Conservation (phyloP, 148 eudicot species). For the Camellia lanceoleosa region DNA sequence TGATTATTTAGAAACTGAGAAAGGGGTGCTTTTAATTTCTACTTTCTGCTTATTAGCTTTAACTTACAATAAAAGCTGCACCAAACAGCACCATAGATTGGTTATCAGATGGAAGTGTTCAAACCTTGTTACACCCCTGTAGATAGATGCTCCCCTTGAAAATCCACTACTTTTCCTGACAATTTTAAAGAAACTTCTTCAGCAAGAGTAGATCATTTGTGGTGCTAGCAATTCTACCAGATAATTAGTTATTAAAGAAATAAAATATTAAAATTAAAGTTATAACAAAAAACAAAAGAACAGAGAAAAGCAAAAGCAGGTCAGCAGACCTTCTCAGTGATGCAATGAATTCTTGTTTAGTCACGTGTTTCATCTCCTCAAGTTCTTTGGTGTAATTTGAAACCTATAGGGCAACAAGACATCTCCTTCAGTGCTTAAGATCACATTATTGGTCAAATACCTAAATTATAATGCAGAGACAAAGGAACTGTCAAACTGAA, state of each 20-base stretch:
- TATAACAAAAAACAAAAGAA: background rate
- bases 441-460: background rate
- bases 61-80: too few relatives aligned
- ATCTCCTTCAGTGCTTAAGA: background rate
- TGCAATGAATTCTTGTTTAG: conserved; percentile 96
- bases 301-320: too few relatives aligned
- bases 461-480: background rate
- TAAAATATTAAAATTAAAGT: background rate
- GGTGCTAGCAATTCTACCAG: background rate
- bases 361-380: conserved; percentile 84
- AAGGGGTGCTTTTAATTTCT: too few relatives aligned
- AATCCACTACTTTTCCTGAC: conserved; percentile 97
- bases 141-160: conserved; percentile 97
- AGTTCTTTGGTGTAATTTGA: conserved; percentile 64
- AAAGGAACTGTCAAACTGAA: background rate
- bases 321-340: conserved; percentile 72
- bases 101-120: background rate
- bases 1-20: too few relatives aligned
- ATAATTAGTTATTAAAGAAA: too few relatives aligned
- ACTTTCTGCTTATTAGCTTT: too few relatives aligned
- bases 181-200: background rate
- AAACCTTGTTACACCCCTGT: conserved; percentile 90
- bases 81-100: too few relatives aligned
- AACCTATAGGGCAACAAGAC: conserved; percentile 33
- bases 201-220: background rate